Percentiles rank a stretch among this genome's conserved stretches.
These are phyloP conservation scores for Claviceps monticola DNA, from an alignment of 2,329 filamentous ascomycete species.

Conservation along the genomic window DNA sequence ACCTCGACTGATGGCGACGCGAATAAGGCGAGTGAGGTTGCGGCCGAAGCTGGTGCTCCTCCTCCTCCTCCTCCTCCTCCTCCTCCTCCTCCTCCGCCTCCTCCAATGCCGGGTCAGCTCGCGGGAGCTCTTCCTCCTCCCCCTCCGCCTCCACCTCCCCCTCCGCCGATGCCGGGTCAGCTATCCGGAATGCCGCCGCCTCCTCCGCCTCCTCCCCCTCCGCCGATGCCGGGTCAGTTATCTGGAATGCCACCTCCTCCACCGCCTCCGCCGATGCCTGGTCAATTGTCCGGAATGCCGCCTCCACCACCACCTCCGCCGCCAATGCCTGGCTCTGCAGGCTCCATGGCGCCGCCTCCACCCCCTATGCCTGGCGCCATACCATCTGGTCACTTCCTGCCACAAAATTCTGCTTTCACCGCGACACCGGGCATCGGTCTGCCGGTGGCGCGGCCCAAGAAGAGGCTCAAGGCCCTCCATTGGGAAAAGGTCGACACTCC, in stretches of 20 bases:
- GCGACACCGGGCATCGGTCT: constrained; percentile 48
- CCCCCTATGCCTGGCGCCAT: constrained; percentile 54
- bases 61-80: constrained; percentile 23
- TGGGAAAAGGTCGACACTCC: constrained; percentile 97
- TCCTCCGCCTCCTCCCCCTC: constrained; percentile 29
- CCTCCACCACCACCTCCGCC: constrained; percentile 15
- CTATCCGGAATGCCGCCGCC: constrained; percentile 16
- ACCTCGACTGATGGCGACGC: constrained; percentile 48
- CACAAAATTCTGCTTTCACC: constrained; percentile 43
- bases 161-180: constrained; percentile 33
- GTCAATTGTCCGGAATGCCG: constrained; percentile 10
- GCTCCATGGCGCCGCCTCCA: constrained; percentile 20
- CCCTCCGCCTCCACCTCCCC: constrained; percentile 29
- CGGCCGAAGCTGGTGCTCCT: constrained; percentile 21
- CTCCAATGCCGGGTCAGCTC: constrained; percentile 22
- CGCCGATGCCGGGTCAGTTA: constrained; percentile 29
- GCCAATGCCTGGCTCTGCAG: constrained; percentile 30
- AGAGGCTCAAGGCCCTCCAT: constrained; percentile 98
- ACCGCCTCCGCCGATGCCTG: constrained; percentile 31
- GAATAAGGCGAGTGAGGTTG: constrained; percentile 44
- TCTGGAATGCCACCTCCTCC: constrained; percentile 1
- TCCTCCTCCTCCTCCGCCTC: constrained; percentile 18
- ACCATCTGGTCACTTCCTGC: constrained; percentile 58
- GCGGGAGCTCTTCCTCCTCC: constrained; percentile 17
- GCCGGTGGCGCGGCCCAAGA: constrained; percentile 81